A percentile compares a stretch with the other conserved stretches of the same genome.
These are phyloP conservation scores for Plasmodium cynomolgi DNA, from an alignment of 169 alveolate species.

Conservation along the genomic window DNA sequence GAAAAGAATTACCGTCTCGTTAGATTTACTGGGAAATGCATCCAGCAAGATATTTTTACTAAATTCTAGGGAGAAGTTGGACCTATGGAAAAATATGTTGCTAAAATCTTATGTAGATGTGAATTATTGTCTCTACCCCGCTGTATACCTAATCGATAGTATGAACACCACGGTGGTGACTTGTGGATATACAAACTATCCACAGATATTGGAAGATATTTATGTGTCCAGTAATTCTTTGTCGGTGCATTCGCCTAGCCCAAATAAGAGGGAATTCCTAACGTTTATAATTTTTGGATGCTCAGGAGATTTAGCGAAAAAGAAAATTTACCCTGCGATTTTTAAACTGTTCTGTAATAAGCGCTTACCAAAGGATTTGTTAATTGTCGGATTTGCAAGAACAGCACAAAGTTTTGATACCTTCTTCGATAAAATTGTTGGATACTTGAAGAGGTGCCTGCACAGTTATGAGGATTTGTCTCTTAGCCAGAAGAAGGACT, in stretches of 20 bases:
- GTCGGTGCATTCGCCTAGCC: not conserved
- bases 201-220: constrained; percentile 52
- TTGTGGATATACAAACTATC: constrained; percentile 58
- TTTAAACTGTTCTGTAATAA: constrained; percentile 82
- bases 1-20: constrained; percentile 80
- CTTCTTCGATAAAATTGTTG: constrained; percentile 21
- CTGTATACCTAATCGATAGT: constrained; percentile 37
- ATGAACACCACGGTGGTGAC: constrained; percentile 44
- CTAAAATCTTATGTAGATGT: constrained; percentile 37
- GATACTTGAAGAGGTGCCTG: constrained; percentile 74
- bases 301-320: constrained; percentile 83
- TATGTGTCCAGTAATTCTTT: constrained; percentile 60
- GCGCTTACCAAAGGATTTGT: constrained; percentile 77
- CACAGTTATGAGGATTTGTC: constrained; percentile 68
- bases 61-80: constrained; percentile 78
- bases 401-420: constrained; percentile 55
- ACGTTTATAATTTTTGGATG: constrained; percentile 80
- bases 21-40: constrained; percentile 76
- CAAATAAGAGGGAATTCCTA: constrained; percentile 43
- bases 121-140: constrained; percentile 50
- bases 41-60: constrained; percentile 70
- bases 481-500: constrained; percentile 32
- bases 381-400: constrained; percentile 76
- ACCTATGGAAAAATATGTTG: constrained; percentile 76
- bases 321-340: constrained; percentile 81